These are phyloP conservation scores for Euphorbia tirucalli DNA, from an alignment of 345 rosid genomes.

Conservation along the genomic window DNA sequence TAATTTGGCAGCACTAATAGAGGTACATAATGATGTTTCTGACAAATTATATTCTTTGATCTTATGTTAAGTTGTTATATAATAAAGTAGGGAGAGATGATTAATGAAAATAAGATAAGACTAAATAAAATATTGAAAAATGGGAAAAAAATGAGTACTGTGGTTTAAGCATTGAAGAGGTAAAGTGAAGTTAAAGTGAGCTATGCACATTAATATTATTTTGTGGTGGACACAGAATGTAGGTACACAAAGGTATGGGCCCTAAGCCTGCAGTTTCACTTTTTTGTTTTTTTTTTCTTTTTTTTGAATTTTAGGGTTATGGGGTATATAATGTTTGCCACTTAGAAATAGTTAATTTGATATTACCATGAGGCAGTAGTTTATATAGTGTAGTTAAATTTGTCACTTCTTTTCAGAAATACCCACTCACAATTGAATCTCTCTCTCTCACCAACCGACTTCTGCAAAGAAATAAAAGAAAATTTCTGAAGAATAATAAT, in stretches of 20 bases:
- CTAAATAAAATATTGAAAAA: neutral
- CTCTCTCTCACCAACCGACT: conserved; percentile 27
- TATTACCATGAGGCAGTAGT: neutral
- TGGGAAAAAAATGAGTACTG: neutral
- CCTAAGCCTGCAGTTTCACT: conserved; percentile 17
- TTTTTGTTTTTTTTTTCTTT: neutral
- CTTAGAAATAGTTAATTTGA: conserved; percentile 22
- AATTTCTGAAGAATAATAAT: conserved; percentile 23
- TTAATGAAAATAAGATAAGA: too few species aligned
- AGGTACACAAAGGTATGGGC: conserved; percentile 38
- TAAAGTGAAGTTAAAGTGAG: neutral
- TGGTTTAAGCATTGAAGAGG: neutral
- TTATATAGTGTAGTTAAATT: conserved; percentile 11
- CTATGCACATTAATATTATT: too few species aligned
- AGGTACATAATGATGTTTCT: neutral
- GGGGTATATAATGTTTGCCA: conserved; percentile 45
- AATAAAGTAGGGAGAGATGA: too few species aligned
- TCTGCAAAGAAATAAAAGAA: conserved; percentile 21
- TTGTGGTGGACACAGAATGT: conserved; percentile 1
- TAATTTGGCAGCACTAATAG: neutral
- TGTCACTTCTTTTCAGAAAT: conserved; percentile 46
- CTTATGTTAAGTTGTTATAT: neutral
- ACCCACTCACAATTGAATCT: conserved; percentile 11
- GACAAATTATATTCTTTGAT: neutral
- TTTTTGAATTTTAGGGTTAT: conserved; percentile 12